Evolutionary conservation across 2,329 filamentous ascomycete species (phyloP), one percentile per base, ranked within the genome.

Genomic region (Fusarium paranaense): DNA sequence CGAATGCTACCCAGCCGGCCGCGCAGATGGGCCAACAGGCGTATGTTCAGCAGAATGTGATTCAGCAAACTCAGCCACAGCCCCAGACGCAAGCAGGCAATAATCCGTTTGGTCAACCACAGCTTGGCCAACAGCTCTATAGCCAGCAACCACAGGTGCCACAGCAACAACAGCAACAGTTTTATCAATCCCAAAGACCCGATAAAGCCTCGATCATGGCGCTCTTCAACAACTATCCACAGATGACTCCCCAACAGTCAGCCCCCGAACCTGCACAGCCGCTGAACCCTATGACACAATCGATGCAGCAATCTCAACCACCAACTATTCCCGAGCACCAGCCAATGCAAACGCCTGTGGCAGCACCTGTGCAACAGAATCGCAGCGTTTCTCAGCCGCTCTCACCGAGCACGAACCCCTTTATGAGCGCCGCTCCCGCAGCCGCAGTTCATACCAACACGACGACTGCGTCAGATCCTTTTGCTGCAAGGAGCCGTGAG

Each of bases 121-220:
- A 63, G 13, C 52, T 58, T 37, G 60, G 64, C 13, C 71, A 77
- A 25, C 72, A 78, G 63, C 72, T 69, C 56, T 72, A 62, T 35
- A 62, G 78, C 45, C 78, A 80, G 52, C 77, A 75, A 61, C 76
- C 77, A 47, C 73, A 75, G 50, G 78, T 77, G 61, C 72, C 30
- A 22, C 79, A 78, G 20, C 73, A 69, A 22, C 79, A 81, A 62
- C 80, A 81, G n/a, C 76, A 77, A 45, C 82, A 78, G 35, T 79
- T 80, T 64, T 82, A 82, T 33, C 84, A 85, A 60, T 84, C 86
- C 18, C 84, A 85, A 47, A 85, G 88, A 35, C 87, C 91, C 33
- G 90, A 95, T 77, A 95, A 93, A 72, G 90, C 89, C 4, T 92
- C 92, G 6, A 96, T 97, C 68, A 86, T 96, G 81, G 92, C 94